Base-by-base conservation (phyloP, 2,329 filamentous ascomycete species). In the Tolypocladium capitatum region DNA sequence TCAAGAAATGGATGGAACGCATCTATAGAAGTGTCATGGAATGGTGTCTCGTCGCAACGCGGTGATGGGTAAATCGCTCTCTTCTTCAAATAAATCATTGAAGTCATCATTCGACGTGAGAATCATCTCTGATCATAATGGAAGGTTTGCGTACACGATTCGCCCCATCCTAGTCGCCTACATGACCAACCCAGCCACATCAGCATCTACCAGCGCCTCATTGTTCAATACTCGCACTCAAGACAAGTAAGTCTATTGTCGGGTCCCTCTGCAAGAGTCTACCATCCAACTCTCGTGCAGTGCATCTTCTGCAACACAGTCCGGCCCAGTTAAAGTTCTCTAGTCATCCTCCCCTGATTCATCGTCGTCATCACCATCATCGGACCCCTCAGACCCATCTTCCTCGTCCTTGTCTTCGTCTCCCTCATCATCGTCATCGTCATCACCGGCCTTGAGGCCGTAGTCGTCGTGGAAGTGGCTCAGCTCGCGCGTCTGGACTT, bases 391-490 rank as follows among this genome's bases (percentile, higher is more conserved):
- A 43, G 28, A 52, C 42, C 9, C 51, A 35, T 31, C 46, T 31
- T 46, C 58, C 7, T 55, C 53, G 11, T 56, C 55, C 1, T 63
- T 61, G 13, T 64, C 64, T 1, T 68, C 68, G 3, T 78, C 75
- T 0, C 74, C 72, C 0, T 74, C 72, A 0, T 70, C 70, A 0
- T 72, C 71, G 0, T 70, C 73, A 1, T 75, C 72, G 0, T 81
- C 80, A 0, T 81, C 81, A 0, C 81, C 81, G 2, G 73, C 74
- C 62, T 84, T 76, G 43, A 96, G 68, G 1, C 91, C 91, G 61
- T 97, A 97, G 58, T 89, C 86, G 53, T 96, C 87, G 63, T 94
- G 81, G 64, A 94, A 97, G 57, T 85, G 76, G 38, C 81, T 80
- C 45, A 97, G 72, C 28, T 83, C 73, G 60, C 83, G 82, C 35